phyloP scores from a whole-genome alignment of 305 asterid genomes.

The Plantago rigida region DNA sequence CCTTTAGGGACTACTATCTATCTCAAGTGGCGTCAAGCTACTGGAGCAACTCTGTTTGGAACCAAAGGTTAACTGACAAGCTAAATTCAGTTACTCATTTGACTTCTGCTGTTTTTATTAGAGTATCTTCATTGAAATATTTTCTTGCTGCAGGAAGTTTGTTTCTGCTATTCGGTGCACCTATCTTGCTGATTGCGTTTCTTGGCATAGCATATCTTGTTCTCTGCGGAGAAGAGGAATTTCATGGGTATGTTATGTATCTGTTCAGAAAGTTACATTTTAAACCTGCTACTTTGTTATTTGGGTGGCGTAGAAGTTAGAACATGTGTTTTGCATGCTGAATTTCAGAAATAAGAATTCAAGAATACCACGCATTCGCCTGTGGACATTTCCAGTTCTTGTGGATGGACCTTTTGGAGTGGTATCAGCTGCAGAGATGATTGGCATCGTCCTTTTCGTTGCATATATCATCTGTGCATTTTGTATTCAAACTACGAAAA shows the following conservation, averaged over 20 bases:
- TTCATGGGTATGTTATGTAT: conserved; percentile 28
- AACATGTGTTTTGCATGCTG: conserved; percentile 1
- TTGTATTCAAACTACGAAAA: conserved; percentile 31
- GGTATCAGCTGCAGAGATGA: conserved; percentile 74
- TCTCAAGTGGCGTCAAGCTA: conserved; percentile 10
- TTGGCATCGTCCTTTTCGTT: conserved; percentile 47
- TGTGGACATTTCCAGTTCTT: conserved; percentile 79
- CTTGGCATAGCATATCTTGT: conserved; percentile 44
- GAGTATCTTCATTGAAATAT: not conserved
- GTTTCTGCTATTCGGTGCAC: conserved; percentile 55
- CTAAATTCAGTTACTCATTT: not conserved
- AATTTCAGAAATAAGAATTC: conserved; percentile 33
- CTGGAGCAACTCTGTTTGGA: conserved; percentile 13
- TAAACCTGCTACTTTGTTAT: not conserved
- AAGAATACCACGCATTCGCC: conserved; percentile 38
- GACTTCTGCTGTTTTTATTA: not conserved
- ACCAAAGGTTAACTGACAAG: conserved; percentile 2
- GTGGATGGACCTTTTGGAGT: conserved; percentile 84
- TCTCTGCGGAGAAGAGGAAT: conserved; percentile 41
- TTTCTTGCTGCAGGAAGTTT: conserved; percentile 37
- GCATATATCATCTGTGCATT: conserved; percentile 56
- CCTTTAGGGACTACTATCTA: not conserved
- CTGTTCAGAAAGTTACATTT: not conserved
- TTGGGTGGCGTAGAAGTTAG: not conserved
- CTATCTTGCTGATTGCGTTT: conserved; percentile 53